Evolutionary conservation across 108 stramenopile species (phyloP), one percentile per base, ranked within the genome.

Genomic region (Cyclotella choctawhatcheeana): DNA sequence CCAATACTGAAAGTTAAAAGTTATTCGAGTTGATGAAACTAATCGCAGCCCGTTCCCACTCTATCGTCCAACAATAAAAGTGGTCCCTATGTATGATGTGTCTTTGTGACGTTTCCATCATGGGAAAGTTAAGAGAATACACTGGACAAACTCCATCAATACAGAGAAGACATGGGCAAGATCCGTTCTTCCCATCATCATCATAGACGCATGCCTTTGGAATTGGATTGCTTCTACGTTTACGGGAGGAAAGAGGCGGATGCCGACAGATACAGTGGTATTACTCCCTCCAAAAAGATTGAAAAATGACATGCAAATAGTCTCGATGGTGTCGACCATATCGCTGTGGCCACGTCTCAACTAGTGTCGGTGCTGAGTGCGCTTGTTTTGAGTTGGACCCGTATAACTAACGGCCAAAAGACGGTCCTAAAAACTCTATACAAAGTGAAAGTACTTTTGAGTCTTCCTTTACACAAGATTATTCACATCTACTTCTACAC

Each of bases 241-340:
- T 95, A 93, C 58, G 90, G 89, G 3, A 73, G 94, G 37, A 58
- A 65, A 25, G 86, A 91, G 37, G 43, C 89, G 43, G 94, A 95
- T 74, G 75, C 78, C 18, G 89, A 95, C 69, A 89, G 89, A 5
- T 84, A 75, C 47, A 91, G 93, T 4, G 67, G 59, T 17, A n/a
- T n/a, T n/a, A 71, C 66, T 13, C 74, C 82, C 13, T 50, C 63
- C 51, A 29, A 54, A 29, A 78, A 37, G 32, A 50, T 4, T 58
- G 30, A n/a, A n/a, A 21, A 26, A 21, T 7, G 61, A 25, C 79
- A 8, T 21, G 43, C 43, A 82, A 74, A 55, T 56, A 50, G 31
- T 73, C 66, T 50, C 62, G 69, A 71, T 64, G 30, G 71, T 84
- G 31, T 67, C 73, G 25, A 82, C 85, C 5, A 56, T 47, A 24